phyloP scores from a whole-genome alignment of 2,329 filamentous ascomycete species.

The Penicillium decumbens region DNA sequence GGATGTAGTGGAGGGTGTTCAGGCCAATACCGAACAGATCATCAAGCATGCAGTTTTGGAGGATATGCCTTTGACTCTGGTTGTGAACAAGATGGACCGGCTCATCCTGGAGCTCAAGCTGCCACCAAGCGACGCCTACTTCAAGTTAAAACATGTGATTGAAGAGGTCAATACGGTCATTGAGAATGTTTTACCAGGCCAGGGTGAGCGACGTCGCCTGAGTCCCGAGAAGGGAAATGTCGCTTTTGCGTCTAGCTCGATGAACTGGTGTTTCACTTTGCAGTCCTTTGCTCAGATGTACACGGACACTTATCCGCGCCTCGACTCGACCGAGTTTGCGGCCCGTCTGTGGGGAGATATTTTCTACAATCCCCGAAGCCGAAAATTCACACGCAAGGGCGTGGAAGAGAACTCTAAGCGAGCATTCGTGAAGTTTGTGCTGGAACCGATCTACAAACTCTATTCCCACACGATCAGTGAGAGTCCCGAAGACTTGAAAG shows the following conservation, averaged over 20 bases:
- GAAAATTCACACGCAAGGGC: slow-evolving; percentile 85
- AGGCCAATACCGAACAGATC: slow-evolving; percentile 93
- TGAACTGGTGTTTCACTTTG: slow-evolving; percentile 96
- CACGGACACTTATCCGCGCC: slow-evolving; percentile 74
- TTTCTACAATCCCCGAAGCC: slow-evolving; percentile 86
- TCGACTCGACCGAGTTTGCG: slow-evolving; percentile 79
- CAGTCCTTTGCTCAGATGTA: slow-evolving; percentile 97
- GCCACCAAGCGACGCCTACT: slow-evolving; percentile 92
- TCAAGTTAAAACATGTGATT: slow-evolving; percentile 97
- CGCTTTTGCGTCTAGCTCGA: slow-evolving; percentile 86
- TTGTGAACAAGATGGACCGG: slow-evolving; percentile 97
- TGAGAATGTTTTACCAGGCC: slow-evolving; percentile 76
- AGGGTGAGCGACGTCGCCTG: slow-evolving; percentile 71
- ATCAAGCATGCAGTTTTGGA: slow-evolving; percentile 93
- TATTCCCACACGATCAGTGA: slow-evolving; percentile 93
- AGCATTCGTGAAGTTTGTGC: slow-evolving; percentile 87
- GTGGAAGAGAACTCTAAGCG: slow-evolving; percentile 74
- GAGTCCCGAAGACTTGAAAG: slow-evolving; percentile 76
- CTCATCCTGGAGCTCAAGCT: slow-evolving; percentile 91
- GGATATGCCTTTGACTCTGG: slow-evolving; percentile 78
- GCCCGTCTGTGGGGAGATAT: slow-evolving; percentile 90
- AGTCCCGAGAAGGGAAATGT: slow-evolving; percentile 98
- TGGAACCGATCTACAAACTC: slow-evolving; percentile 97
- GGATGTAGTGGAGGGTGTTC: slow-evolving; percentile 98
- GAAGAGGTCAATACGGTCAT: slow-evolving; percentile 97